These are phyloP conservation scores for Trichodelitschia bisporula DNA, from an alignment of 495 filamentous ascomycete species.

Conservation along the genomic window DNA sequence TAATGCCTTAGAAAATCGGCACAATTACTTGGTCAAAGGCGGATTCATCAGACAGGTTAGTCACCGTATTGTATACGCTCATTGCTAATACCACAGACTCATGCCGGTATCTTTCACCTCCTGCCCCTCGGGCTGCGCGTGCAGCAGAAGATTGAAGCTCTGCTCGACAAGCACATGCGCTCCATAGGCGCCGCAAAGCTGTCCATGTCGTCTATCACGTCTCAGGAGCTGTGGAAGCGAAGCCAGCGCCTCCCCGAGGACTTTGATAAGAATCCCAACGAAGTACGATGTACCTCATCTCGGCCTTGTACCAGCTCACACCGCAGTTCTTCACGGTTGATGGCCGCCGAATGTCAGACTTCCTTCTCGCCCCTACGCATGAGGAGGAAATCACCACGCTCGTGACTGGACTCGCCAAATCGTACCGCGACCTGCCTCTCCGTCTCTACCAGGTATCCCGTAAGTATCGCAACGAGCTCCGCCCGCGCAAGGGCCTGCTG, in stretches of 20 bases:
- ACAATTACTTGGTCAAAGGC: no score
- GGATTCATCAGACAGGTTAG: no score
- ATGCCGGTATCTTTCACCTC: constrained; percentile 81
- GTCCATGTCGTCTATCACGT: constrained; percentile 67
- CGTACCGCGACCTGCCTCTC: constrained; percentile 68
- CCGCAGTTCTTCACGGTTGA: neutral
- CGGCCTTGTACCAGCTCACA: constrained; percentile 5
- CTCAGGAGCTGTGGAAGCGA: constrained; percentile 60
- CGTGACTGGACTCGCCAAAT: constrained; percentile 46
- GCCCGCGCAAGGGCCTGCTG: constrained; percentile 70
- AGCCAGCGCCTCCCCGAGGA: constrained; percentile 32
- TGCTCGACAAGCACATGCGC: constrained; percentile 80
- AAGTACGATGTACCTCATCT: constrained; percentile 19
- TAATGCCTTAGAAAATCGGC: no score
- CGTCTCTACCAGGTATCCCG: constrained; percentile 71
- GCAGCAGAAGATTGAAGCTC: constrained; percentile 61
- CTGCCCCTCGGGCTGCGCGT: constrained; percentile 75
- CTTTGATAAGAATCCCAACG: no score
- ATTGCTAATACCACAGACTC: no score
- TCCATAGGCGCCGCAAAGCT: constrained; percentile 70
- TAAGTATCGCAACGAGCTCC: constrained; percentile 82
- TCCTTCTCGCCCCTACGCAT: constrained; percentile 75
- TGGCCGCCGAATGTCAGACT: constrained; percentile 58
- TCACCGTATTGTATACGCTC: no score
- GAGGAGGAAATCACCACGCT: constrained; percentile 87